These are phyloP conservation scores for Croton laevigatus DNA, from an alignment of 441 rosid genomes.

Conservation along the genomic window DNA sequence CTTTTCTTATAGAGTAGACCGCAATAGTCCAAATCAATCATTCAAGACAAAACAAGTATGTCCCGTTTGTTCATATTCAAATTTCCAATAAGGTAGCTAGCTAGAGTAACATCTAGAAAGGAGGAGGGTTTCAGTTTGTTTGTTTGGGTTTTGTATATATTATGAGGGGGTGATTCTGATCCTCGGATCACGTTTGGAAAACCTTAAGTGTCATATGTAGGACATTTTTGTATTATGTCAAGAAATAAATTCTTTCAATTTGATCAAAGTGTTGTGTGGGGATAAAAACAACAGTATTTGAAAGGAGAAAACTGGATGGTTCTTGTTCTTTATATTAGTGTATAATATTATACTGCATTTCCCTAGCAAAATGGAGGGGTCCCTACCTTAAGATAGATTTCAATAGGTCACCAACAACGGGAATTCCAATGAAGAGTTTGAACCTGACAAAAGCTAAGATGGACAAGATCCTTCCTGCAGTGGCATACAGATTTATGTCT, in stretches of 20 bases:
- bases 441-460: conserved; percentile 44
- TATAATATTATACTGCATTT: conserved; percentile 20
- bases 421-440: conserved; percentile 37
- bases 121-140: neutral
- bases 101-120: neutral
- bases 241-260: neutral
- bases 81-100: conserved; percentile 6
- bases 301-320: conserved; percentile 34
- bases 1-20: conserved; percentile 7
- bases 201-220: neutral
- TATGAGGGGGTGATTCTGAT: neutral
- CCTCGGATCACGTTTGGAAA: conserved; percentile 12
- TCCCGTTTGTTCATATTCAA: conserved; percentile 9
- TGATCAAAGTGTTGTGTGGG: neutral
- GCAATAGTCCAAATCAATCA: conserved; percentile 27
- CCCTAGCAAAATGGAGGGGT: conserved; percentile 20
- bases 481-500: conserved; percentile 33
- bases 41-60: conserved; percentile 1
- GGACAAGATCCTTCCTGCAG: conserved; percentile 42
- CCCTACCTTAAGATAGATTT: conserved; percentile 5
- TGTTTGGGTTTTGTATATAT: neutral
- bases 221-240: neutral
- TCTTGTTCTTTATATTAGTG: neutral
- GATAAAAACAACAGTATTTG: conserved; percentile 12
- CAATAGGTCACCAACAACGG: conserved; percentile 14